Conservation (phyloP, 2,329 filamentous ascomycete genomes). For the Fusarium brevicatenulatum region DNA sequence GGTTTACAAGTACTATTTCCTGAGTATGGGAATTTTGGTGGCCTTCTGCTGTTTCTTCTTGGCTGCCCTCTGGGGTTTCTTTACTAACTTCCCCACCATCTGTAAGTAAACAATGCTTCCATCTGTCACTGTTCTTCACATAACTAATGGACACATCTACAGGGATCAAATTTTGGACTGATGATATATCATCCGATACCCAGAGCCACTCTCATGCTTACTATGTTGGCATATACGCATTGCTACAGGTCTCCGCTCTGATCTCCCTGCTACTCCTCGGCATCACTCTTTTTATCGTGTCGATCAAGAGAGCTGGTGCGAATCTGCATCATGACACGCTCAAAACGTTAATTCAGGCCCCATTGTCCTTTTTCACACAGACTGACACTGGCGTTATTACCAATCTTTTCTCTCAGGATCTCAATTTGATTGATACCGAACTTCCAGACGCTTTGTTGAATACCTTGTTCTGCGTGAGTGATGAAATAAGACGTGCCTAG, state of each 20-base stretch:
- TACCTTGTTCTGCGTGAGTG: conserved; percentile 1
- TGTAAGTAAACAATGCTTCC: not conserved
- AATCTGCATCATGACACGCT: conserved; percentile 49
- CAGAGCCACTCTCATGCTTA: conserved; percentile 26
- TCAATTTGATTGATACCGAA: conserved; percentile 54
- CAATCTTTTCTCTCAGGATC: conserved; percentile 58
- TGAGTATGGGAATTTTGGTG: conserved; percentile 38
- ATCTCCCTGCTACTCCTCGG: conserved; percentile 34
- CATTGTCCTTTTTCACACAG: conserved; percentile 53
- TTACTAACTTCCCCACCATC: conserved; percentile 7
- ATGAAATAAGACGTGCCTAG: no score
- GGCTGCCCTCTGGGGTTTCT: conserved; percentile 49
- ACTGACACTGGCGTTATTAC: conserved; percentile 55
- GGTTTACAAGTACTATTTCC: conserved; percentile 50
- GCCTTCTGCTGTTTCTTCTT: conserved; percentile 40
- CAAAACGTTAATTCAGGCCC: conserved; percentile 49
- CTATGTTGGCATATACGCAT: conserved; percentile 47
- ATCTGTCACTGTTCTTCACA: not conserved
- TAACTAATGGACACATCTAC: not conserved
- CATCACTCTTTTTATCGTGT: conserved; percentile 32
- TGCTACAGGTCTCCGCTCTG: conserved; percentile 33
- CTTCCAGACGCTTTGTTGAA: conserved; percentile 48
- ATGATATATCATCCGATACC: conserved; percentile 38
- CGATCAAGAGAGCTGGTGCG: conserved; percentile 45
- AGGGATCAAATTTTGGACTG: conserved; percentile 55